Conservation (phyloP, 1,284 basidiomycete species). For the Ustilago curta region DNA sequence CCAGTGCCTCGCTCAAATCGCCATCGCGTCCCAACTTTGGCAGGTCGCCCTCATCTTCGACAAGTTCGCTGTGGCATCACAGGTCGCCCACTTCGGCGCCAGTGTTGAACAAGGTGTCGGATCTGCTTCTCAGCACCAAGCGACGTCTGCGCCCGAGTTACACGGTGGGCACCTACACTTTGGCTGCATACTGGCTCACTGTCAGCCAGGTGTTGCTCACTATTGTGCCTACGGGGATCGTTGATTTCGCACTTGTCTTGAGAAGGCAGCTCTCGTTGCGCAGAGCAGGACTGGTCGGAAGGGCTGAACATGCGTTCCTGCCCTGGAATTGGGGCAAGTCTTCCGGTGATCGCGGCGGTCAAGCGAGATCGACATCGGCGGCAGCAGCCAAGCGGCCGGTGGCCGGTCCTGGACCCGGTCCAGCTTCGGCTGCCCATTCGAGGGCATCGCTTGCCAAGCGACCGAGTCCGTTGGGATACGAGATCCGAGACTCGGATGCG, state of each 20-base stretch:
- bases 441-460: slow-evolving; percentile 41
- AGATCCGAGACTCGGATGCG: slow-evolving; percentile 47
- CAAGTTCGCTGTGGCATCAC: slow-evolving; percentile 47
- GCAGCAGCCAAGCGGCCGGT: slow-evolving; percentile 11
- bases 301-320: slow-evolving; percentile 49
- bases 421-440: slow-evolving; percentile 49
- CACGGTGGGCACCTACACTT: slow-evolving; percentile 39
- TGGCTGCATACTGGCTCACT: slow-evolving; percentile 45
- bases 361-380: slow-evolving; percentile 11
- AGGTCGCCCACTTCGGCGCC: slow-evolving; percentile 49
- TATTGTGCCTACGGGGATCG: slow-evolving; percentile 41
- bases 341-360: neutral
- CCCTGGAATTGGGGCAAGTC: slow-evolving; percentile 40
- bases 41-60: slow-evolving; percentile 48
- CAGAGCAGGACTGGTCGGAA: slow-evolving; percentile 39
- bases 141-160: slow-evolving; percentile 44
- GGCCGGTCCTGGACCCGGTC: slow-evolving; percentile 53
- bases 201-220: slow-evolving; percentile 45
- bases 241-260: slow-evolving; percentile 40
- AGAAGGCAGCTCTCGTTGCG: slow-evolving; percentile 46
- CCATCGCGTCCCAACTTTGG: slow-evolving; percentile 35
- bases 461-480: slow-evolving; percentile 27
- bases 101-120: slow-evolving; percentile 44
- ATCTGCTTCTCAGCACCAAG: slow-evolving; percentile 49
- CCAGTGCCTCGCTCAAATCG: slow-evolving; percentile 19